These are phyloP conservation scores for Piper longum DNA, from an alignment of 164 flowering plant genomes.

Conservation along the genomic window DNA sequence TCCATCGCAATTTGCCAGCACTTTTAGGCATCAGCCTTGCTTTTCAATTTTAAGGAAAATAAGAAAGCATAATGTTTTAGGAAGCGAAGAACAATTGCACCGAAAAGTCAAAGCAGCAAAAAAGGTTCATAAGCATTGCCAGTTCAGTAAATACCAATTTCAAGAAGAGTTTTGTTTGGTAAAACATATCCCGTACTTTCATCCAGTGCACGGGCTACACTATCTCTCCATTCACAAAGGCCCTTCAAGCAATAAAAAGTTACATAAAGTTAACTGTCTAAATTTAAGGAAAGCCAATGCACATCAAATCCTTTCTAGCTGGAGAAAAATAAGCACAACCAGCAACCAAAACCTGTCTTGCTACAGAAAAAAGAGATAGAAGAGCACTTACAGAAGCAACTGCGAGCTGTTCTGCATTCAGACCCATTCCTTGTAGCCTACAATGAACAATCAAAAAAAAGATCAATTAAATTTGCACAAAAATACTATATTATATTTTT, in stretches of 20 bases:
- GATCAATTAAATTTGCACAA: neutral
- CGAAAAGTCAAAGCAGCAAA: neutral
- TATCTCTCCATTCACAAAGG: conserved; percentile 86
- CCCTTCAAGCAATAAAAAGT: conserved; percentile 34
- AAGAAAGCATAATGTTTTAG: conserved; percentile 2
- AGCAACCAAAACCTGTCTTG: neutral
- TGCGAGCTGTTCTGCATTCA: conserved; percentile 75
- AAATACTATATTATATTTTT: neutral
- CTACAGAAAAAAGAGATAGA: neutral
- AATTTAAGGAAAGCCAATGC: too few relatives aligned
- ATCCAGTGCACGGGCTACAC: conserved; percentile 87
- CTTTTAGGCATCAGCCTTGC: conserved; percentile 82
- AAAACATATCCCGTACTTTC: conserved; percentile 95
- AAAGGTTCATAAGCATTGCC: neutral
- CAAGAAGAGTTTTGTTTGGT: conserved; percentile 82
- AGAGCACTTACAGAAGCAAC: conserved; percentile 64
- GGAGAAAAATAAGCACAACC: neutral
- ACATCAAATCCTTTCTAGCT: neutral
- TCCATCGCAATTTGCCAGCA: conserved; percentile 38
- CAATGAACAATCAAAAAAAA: conserved; percentile 6
- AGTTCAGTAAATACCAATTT: conserved; percentile 46
- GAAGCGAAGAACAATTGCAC: neutral
- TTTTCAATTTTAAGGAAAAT: conserved; percentile 19
- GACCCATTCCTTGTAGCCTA: conserved; percentile 57
- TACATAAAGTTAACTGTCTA: neutral